A percentile compares a stretch with the other conserved stretches of the same genome.
Evolutionary conservation across 1,139 yeast species (phyloP).

Genomic region (Hemisphaericaspora lyxosophila): DNA sequence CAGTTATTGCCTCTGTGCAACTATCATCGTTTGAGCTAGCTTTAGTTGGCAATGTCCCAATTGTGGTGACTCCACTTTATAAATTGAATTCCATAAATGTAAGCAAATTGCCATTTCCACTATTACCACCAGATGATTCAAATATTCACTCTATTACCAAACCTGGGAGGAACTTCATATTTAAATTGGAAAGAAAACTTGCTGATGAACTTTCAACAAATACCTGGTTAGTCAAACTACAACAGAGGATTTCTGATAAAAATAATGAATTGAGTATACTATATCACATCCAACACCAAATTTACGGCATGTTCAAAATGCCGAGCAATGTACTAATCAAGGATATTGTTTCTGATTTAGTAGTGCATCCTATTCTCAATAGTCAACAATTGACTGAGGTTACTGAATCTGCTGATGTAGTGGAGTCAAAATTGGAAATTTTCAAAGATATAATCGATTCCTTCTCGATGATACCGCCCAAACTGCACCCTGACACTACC

Average conservation of each 20-base stretch:
- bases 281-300: slow-evolving; percentile 15
- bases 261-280: slow-evolving; percentile 16
- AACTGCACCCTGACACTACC: background rate
- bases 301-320: slow-evolving; percentile 20
- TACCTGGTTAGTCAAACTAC: slow-evolving; percentile 1
- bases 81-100: background rate
- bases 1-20: no score
- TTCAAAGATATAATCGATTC: background rate
- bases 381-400: background rate
- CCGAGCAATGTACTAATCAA: background rate
- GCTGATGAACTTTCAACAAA: background rate
- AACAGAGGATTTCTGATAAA: slow-evolving; percentile 5
- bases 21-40: background rate
- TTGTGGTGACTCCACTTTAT: background rate
- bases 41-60: background rate
- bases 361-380: background rate
- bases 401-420: background rate
- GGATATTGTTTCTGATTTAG: background rate
- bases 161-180: background rate
- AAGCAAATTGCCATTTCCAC: background rate
- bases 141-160: background rate
- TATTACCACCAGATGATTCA: background rate
- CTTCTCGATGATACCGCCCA: slow-evolving; percentile 4
- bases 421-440: background rate
- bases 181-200: background rate